These are phyloP conservation scores for Phaeotremella skinneri DNA, from an alignment of 768 basidiomycete genomes.

Conservation along the genomic window DNA sequence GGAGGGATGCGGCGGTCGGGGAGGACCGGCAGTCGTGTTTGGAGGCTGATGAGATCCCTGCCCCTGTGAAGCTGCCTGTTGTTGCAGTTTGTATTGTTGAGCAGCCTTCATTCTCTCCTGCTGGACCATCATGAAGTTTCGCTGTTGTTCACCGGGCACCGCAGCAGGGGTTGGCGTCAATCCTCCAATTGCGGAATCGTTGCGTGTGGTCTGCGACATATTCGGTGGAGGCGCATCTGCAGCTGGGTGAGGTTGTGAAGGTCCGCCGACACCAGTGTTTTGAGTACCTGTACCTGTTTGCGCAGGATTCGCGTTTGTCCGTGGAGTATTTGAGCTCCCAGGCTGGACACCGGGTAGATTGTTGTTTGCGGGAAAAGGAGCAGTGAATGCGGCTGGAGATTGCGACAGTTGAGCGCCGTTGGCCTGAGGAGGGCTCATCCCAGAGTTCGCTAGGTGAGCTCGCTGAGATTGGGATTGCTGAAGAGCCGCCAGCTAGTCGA, in stretches of 20 bases:
- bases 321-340: not conserved
- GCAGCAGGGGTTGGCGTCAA: not conserved
- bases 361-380: slow-evolving; percentile 14
- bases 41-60: too few species aligned
- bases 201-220: too few species aligned
- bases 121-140: slow-evolving; percentile 23
- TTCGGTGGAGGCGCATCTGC: too few species aligned
- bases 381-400: not conserved
- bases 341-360: not conserved
- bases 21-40: too few species aligned
- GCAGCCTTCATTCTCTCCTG: slow-evolving; percentile 24
- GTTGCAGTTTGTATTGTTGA: slow-evolving; percentile 17
- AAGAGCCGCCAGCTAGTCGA: slow-evolving; percentile 28
- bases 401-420: not conserved
- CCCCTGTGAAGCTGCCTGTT: slow-evolving; percentile 7
- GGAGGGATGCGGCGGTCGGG: too few species aligned
- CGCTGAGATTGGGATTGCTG: slow-evolving; percentile 27
- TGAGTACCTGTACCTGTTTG: too few species aligned
- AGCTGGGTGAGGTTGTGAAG: too few species aligned
- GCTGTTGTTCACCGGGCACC: slow-evolving; percentile 18
- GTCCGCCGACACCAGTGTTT: too few species aligned
- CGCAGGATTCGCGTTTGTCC: too few species aligned
- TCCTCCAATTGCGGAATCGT: not conserved
- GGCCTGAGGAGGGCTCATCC: not conserved
- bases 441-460: slow-evolving; percentile 3